Evolutionary conservation across 2,329 filamentous ascomycete species (phyloP).

Genomic region (Colletotrichum tabaci): DNA sequence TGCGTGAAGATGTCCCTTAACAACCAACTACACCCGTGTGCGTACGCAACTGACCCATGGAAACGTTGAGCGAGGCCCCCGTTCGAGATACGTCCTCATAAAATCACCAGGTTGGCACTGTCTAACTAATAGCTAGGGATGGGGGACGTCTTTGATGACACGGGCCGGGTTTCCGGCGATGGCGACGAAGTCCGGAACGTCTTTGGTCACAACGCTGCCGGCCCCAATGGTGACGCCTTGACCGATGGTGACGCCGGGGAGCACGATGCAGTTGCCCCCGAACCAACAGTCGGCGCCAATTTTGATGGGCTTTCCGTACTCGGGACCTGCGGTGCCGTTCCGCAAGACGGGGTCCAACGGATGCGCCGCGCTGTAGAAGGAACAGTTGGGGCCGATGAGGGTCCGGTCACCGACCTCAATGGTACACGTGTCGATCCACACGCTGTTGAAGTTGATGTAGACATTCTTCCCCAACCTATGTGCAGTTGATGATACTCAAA

Average conservation of each 20-base stretch:
- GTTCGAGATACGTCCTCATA: background rate
- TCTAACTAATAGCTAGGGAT: background rate
- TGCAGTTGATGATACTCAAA: background rate
- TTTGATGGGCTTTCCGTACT: constrained; percentile 79
- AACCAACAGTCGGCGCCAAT: constrained; percentile 89
- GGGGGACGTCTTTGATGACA: constrained; percentile 61
- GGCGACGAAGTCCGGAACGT: constrained; percentile 73
- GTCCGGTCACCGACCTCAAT: constrained; percentile 84
- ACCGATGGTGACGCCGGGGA: constrained; percentile 85
- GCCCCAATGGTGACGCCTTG: constrained; percentile 81
- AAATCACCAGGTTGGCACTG: background rate
- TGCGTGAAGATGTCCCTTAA: no score
- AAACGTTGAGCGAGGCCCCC: no score
- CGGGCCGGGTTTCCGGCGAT: constrained; percentile 79
- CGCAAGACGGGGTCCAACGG: constrained; percentile 82
- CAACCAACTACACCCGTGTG: no score
- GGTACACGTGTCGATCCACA: constrained; percentile 81
- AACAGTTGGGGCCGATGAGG: constrained; percentile 83
- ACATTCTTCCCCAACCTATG: constrained; percentile 75
- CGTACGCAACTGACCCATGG: no score
- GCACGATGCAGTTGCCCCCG: constrained; percentile 78
- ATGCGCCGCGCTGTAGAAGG: constrained; percentile 81
- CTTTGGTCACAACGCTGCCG: constrained; percentile 85
- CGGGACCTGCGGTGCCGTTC: constrained; percentile 82
- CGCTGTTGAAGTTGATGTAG: constrained; percentile 81